Conservation (phyloP, 176 grass and related monocot species). For the Tillandsia fasciculata region DNA sequence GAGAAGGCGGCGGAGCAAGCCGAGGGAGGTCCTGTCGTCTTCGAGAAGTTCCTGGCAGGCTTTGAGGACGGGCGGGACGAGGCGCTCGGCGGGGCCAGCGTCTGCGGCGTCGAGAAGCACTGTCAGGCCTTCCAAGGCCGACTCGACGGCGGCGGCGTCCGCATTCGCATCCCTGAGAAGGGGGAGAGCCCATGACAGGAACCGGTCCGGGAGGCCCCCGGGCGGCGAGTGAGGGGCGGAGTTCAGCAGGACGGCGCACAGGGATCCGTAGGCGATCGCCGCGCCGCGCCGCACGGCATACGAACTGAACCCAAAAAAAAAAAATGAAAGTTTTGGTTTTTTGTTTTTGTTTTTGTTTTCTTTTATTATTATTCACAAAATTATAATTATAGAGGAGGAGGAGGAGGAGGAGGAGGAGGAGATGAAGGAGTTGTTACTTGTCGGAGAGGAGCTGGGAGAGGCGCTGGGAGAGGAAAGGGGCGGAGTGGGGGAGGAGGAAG, state of each 20-base stretch:
- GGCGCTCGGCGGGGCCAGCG: slow-evolving; percentile 42
- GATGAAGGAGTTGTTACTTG: slow-evolving; percentile 26
- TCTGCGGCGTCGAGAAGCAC: slow-evolving; percentile 66
- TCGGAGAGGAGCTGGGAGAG: slow-evolving; percentile 38
- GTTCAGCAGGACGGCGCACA: slow-evolving; percentile 54
- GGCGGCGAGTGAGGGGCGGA: slow-evolving; percentile 37
- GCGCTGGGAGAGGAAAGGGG: slow-evolving; percentile 42
- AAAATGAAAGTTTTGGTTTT: no score
- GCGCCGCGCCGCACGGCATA: slow-evolving; percentile 63
- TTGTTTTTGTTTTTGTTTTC: background rate
- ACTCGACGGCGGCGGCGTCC: slow-evolving; percentile 24
- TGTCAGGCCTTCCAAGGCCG: slow-evolving; percentile 62
- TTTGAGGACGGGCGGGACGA: slow-evolving; percentile 63
- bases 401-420: background rate
- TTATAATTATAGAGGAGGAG: background rate
- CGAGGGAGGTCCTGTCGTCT: slow-evolving; percentile 80
- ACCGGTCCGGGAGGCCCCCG: slow-evolving; percentile 59
- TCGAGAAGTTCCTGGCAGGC: slow-evolving; percentile 78
- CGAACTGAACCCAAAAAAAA: slow-evolving; percentile 34
- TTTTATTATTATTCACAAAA: background rate
- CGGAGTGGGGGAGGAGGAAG: slow-evolving; percentile 50
- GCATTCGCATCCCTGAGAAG: slow-evolving; percentile 46
- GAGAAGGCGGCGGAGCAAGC: slow-evolving; percentile 64
- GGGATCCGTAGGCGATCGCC: slow-evolving; percentile 60
- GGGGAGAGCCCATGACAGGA: slow-evolving; percentile 81